Percentiles rank a stretch among this genome's conserved stretches.
Evolutionary conservation across 2,329 filamentous ascomycete genomes (phyloP).

Genomic region (Ophiostoma populinum): DNA sequence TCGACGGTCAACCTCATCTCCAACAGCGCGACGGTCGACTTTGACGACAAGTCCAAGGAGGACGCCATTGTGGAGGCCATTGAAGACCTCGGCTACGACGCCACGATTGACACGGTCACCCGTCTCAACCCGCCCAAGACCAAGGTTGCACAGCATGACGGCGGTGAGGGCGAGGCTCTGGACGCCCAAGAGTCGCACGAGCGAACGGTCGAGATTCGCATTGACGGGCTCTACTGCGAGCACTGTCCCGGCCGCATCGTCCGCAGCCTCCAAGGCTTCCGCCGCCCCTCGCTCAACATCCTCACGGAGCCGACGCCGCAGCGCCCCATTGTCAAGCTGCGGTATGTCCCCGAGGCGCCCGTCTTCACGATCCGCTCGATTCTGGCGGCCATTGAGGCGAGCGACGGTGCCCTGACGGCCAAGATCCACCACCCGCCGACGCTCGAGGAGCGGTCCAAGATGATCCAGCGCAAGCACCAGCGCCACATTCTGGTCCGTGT

Average conservation of each 20-base stretch:
- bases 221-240: slow-evolving; percentile 60
- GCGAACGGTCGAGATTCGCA: slow-evolving; percentile 44
- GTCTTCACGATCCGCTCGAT: slow-evolving; percentile 61
- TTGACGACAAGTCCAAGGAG: slow-evolving; percentile 27
- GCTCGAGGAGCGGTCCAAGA: slow-evolving; percentile 63
- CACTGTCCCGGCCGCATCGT: slow-evolving; percentile 48
- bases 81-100: slow-evolving; percentile 49
- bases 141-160: not conserved
- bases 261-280: slow-evolving; percentile 35
- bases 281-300: slow-evolving; percentile 31
- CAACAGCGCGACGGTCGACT: slow-evolving; percentile 47
- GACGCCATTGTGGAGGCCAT: slow-evolving; percentile 34
- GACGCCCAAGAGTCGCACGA: slow-evolving; percentile 11
- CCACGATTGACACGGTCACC: slow-evolving; percentile 34
- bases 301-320: slow-evolving; percentile 37
- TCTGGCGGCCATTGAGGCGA: slow-evolving; percentile 44
- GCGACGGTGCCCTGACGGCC: slow-evolving; percentile 48
- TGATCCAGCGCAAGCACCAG: slow-evolving; percentile 55
- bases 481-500: slow-evolving; percentile 52
- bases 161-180: not conserved
- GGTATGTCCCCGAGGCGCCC: slow-evolving; percentile 52
- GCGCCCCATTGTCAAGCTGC: slow-evolving; percentile 50
- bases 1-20: slow-evolving; percentile 47
- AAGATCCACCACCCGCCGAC: slow-evolving; percentile 65
- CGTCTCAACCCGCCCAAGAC: slow-evolving; percentile 18